A percentile compares a stretch with the other conserved stretches of the same genome.
Evolutionary conservation across 805 yeast genomes (phyloP).

Genomic region (Kockiozyma suomiensis): DNA sequence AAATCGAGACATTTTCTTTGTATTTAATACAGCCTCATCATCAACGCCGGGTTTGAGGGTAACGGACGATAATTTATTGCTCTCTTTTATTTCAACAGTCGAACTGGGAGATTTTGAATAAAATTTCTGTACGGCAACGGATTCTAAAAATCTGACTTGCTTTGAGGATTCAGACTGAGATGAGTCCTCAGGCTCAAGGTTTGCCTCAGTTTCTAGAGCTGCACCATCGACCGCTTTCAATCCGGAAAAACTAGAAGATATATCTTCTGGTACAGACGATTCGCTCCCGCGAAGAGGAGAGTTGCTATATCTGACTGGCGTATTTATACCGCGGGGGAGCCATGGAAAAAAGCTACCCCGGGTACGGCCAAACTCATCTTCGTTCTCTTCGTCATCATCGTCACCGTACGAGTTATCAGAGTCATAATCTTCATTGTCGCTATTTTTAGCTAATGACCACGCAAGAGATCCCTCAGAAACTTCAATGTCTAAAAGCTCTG

Average conservation of each 20-base stretch:
- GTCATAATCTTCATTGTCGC: conserved; percentile 43
- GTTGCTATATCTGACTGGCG: conserved; percentile 12
- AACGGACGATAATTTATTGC: neutral
- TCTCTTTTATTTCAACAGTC: conserved; percentile 1
- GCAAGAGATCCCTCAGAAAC: conserved; percentile 20
- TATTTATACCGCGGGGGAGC: conserved; percentile 25
- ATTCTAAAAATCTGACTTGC: conserved; percentile 55
- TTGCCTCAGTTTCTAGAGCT: too few species aligned
- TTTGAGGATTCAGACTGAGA: conserved; percentile 16
- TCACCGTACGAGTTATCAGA: conserved; percentile 45
- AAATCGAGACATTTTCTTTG: conserved; percentile 11
- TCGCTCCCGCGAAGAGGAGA: neutral
- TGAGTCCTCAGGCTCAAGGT: neutral
- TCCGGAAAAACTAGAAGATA: neutral
- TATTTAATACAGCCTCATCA: neutral
- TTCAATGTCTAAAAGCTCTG: conserved; percentile 41
- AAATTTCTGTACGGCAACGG: conserved; percentile 60
- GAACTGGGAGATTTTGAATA: conserved; percentile 38
- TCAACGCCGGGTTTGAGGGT: conserved; percentile 18
- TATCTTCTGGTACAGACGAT: neutral
- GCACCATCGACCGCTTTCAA: too few species aligned
- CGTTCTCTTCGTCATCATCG: conserved; percentile 47
- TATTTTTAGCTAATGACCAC: conserved; percentile 51
- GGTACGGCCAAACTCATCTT: conserved; percentile 44
- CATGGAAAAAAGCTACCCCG: conserved; percentile 44